Conservation (phyloP, 257 asterid genomes). For the Haberlea rhodopensis region DNA sequence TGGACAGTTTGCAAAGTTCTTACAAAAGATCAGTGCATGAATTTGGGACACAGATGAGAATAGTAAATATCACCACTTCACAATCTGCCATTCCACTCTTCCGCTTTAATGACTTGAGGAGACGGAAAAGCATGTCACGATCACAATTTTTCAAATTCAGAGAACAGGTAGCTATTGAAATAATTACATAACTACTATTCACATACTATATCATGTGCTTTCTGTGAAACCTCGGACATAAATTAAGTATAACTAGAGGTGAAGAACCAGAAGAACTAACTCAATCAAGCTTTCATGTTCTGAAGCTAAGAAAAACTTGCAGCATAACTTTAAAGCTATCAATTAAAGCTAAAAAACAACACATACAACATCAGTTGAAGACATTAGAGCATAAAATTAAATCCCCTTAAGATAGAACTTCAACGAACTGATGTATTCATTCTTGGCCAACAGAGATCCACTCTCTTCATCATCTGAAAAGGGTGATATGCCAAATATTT, state of each 20-base stretch:
- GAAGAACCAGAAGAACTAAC: not conserved
- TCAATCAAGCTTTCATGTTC: not conserved
- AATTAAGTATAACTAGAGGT: not conserved
- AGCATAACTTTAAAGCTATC: too few relatives aligned
- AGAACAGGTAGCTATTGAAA: conserved; percentile 6
- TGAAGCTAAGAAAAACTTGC: not conserved
- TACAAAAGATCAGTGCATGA: too few relatives aligned
- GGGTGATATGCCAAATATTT: conserved; percentile 68
- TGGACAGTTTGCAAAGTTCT: too few relatives aligned
- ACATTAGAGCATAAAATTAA: too few relatives aligned
- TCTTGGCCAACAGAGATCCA: conserved; percentile 45
- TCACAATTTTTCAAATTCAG: conserved; percentile 15
- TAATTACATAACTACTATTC: not conserved
- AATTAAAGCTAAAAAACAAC: too few relatives aligned
- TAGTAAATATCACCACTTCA: too few relatives aligned
- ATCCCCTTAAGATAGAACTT: conserved; percentile 76
- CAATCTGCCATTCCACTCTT: conserved; percentile 47
- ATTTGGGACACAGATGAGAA: too few relatives aligned
- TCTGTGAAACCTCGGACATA: not conserved
- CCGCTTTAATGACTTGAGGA: conserved; percentile 62
- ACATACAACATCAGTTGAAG: too few relatives aligned
- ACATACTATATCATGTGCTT: not conserved
- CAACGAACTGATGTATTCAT: conserved; percentile 61
- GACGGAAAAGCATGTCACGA: conserved; percentile 27
- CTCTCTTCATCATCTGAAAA: conserved; percentile 92